Conservation (phyloP, 208 protist genomes). For the Giardia muris region DNA sequence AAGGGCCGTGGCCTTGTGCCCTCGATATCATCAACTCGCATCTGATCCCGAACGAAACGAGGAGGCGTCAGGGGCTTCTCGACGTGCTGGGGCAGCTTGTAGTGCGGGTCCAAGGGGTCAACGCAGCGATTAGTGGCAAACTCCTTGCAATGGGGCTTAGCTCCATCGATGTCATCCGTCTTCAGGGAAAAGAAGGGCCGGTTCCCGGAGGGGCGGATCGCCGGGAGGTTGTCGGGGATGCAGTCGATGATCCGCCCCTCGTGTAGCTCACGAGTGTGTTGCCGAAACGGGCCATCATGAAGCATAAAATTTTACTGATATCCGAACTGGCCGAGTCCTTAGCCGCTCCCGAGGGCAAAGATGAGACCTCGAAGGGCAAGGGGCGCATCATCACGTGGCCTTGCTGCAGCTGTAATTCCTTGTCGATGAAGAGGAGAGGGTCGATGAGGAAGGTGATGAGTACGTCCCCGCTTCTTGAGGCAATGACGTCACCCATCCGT, state of each 20-base stretch:
- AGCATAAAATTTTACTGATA: too few species aligned
- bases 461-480: not conserved
- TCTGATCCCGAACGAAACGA: not conserved
- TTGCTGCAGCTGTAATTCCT: not conserved
- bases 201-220: not conserved
- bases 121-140: not conserved
- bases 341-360: too few species aligned
- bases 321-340: too few species aligned
- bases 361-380: conserved; percentile 1
- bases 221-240: not conserved
- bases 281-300: not conserved
- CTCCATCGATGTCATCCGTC: not conserved
- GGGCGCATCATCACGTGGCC: not conserved
- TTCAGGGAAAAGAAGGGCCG: not conserved
- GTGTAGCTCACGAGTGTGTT: not conserved
- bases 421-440: not conserved
- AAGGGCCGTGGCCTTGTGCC: not conserved
- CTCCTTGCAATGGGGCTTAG: not conserved
- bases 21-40: not conserved
- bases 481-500: not conserved
- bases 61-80: not conserved
- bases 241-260: not conserved
- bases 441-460: not conserved
- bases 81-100: not conserved
- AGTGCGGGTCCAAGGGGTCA: not conserved